phyloP scores from a whole-genome alignment of 148 eudicot species.

The Vaccinium macrocarpon region DNA sequence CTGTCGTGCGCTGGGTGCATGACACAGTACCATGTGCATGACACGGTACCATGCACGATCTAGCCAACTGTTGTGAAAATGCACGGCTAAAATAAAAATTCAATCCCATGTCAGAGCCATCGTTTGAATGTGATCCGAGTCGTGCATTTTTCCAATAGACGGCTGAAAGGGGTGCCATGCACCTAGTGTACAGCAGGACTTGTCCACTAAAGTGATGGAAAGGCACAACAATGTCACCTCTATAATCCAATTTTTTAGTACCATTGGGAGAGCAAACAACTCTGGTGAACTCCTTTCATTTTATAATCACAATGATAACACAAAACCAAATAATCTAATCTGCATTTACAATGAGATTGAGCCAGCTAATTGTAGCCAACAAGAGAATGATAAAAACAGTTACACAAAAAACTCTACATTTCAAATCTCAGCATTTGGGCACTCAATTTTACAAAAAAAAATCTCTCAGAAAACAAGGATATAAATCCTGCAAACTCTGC shows the following conservation, averaged over 20 bases:
- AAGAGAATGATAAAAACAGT: not conserved
- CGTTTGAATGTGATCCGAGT: too few relatives aligned
- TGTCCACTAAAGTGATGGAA: not conserved
- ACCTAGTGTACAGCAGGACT: too few relatives aligned
- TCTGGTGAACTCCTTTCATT: not conserved
- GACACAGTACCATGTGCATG: too few relatives aligned
- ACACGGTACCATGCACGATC: too few relatives aligned
- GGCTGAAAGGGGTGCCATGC: too few relatives aligned
- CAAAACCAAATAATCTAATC: not conserved
- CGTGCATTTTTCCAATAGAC: too few relatives aligned
- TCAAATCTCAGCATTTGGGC: conserved; percentile 4
- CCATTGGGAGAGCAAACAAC: not conserved
- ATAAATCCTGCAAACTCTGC: not conserved
- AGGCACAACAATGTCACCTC: not conserved
- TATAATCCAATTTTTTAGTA: not conserved
- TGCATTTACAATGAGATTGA: conserved; percentile 12
- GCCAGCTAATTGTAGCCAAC: not conserved
- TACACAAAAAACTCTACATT: conserved; percentile 4
- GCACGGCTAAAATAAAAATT: too few relatives aligned
- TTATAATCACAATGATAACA: not conserved
- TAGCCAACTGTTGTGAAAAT: too few relatives aligned
- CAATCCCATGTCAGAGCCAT: too few relatives aligned
- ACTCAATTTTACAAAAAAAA: not conserved
- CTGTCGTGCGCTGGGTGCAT: too few relatives aligned
- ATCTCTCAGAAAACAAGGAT: not conserved